Base-by-base conservation (phyloP, 2,329 filamentous ascomycete genomes). In the Stemphylium lycopersici region DNA sequence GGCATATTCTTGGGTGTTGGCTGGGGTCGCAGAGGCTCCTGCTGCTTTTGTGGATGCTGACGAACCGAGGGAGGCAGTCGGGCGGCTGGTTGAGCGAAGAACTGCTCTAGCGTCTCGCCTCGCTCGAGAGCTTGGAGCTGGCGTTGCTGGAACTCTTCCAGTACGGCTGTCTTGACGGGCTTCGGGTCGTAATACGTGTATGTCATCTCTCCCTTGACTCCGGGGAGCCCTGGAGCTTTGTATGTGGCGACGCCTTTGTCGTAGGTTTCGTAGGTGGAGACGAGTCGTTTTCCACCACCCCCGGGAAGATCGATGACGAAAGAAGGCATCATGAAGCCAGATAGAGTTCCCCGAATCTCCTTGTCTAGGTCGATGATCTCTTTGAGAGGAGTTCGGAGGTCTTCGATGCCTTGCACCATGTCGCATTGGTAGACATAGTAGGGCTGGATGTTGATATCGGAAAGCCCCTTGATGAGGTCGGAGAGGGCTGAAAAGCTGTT, bases 341-440 rank as follows among this genome's bases (percentile, higher is more conserved):
- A 84, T 39, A 87, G 83, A 0, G 80, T 83, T 26, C 85, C 86
- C 10, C 83, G 81, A 48, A 88, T 78, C 37, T 83, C 68, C 18
- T 79, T 76, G 68, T 88, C 85, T 0, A 88, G 74, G 15, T 84
- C 74, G 13, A 87, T 77, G 41, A 86, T 85, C 2, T 81, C 84
- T 38, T 78, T 77, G 10, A 88, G 77, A 2, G 84, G 84, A 0
- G 85, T 88, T 6, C 86, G 82, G 18, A 87, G 76, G 62, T 88
- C 85, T 73, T 88, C 86, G 2, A 84, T 78, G 39, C 80, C 82
- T 24, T 77, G 71, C 7, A 87, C 83, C 80, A 88, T 84, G 67
- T 88, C 86, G 41, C 82, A 83, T 65, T 87, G 84, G 69, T 88
- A 88, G 46, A 88, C 81, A 62, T 88, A 88, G 69, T 88, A 88